Evolutionary conservation across 2,329 filamentous ascomycete genomes (phyloP), one percentile per base, ranked within the genome.

Genomic region (Hypoxylon sp.): DNA sequence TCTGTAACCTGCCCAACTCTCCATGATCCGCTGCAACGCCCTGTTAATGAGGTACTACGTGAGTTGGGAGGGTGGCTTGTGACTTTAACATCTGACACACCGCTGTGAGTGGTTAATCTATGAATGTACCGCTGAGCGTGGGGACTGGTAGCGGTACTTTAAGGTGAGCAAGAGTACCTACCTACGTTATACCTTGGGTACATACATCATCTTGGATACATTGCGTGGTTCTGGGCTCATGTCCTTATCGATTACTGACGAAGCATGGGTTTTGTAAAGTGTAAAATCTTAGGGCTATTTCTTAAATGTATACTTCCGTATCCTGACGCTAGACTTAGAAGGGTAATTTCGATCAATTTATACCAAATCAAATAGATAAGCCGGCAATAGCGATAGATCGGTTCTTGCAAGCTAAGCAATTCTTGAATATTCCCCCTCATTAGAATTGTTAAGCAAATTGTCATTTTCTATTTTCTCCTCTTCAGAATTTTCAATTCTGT

Each of bases 71-170:
- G 53, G 58, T 65, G 65, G 71, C 75, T 73, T 73, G 72, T 76
- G 75, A 76, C 73, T 75, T 71, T 58, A 48, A 56, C 72, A 60
- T 65, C 71, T 71, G 71, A 74, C 75, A 75, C 70, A 71, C 67
- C 67, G 63, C 66, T 69, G 63, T 66, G 70, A 67, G 56, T 72
- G 70, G 73, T 63, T 63, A 41, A 52, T 65, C 36, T 55, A 51
- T 52, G 28, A 17, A 65, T 70, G 74, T 76, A 75, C 60, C 64
- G 2, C n/a, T 3, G 5, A 1, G 23, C 38, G 50, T 57, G 53
- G 59, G 50, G 50, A n/a, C 17, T 28, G 9, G 75, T 76, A 75
- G 41, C 51, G 65, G 62, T 76, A 76, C 75, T 43, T 71, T 2
- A 14, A 34, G 30, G 13, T 11, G 3, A 25, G 14, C 48, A 63